Base-by-base conservation (phyloP, 371 early-diverging fungal species). In the Enteropsectra breve region DNA sequence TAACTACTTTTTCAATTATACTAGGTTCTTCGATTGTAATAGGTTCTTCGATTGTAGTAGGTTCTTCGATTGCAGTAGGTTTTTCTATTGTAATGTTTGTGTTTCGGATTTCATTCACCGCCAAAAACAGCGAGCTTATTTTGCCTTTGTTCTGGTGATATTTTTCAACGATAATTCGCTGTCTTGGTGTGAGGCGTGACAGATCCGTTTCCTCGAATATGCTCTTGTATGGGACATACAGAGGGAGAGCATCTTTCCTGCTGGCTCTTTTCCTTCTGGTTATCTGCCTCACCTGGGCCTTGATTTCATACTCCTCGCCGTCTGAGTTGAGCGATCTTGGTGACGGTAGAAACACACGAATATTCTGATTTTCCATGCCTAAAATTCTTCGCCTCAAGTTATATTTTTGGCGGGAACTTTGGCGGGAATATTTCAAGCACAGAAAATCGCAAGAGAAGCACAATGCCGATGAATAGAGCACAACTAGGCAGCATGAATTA, bases 131-230 rank as follows among this genome's bases (percentile, higher is more conserved):
- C 3, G 43, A 23, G 48, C 50, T 64, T 5, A 64, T n/a, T 5
- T n/a, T 18, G 2, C 8, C 23, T 15, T 15, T 53, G 38, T 60
- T 58, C 2, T 5, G 5, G 15, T 40, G 60, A 56, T 28, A 64
- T 26, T 40, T 54, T 8, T 6, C 8, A 4, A 45, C 65, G 15
- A 64, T 26, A 24, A 1, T 30, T 33, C 48, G 60, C 55, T 64
- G 65, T 37, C 65, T 8, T 21, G 53, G n/a, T 8, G 65, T 64
- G 23, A 64, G 28, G 23, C 54, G 53, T 11, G 56, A 43, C 6
- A 64, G 24, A 29, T 64, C 65, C 4, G 37, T 40, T 29, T 57
- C 8, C 11, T 55, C 58, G 33, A 11, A 64, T 5, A 64, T 64
- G 29, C 11, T 64, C 24, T 15, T 43, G 28, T n/a, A 56, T 8